Base-by-base conservation (phyloP, 805 yeast species). In the Kodamaea laetipori region DNA sequence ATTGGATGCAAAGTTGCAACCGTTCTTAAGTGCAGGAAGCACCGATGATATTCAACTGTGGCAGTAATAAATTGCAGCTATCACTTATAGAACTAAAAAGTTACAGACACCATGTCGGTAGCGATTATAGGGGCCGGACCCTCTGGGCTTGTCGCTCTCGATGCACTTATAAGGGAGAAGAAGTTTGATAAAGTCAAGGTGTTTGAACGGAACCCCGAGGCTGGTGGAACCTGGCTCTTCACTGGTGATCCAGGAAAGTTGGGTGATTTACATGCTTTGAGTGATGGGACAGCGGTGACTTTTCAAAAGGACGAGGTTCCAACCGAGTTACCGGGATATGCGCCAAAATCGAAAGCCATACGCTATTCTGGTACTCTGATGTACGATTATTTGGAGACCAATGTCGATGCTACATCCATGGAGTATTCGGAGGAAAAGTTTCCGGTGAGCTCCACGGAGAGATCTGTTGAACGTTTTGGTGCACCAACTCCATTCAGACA, bases 61-160 rank as follows among this genome's bases (percentile, higher is more conserved):
- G 34, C 34, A 30, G 15, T 3, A 15, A 6, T 6, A 28, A 17
- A 4, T 13, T 30, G 17, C 15, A 30, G 5, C 13, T 15, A 37
- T 11, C 24, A 16, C 17, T 17, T 8, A 8, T 6, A 21, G 24
- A 6, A 16, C n/a, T 11, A 24, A 4, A n/a, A 11, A 10, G 13
- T 25, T 37, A n/a, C 12, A 11, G 12, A 3, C 11, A 8, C 34
- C 30, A 45, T 44, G 26, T 49, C 49, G 11, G 51, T 57, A n/a
- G 61, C 56, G 11, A 50, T 57, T 8, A 50, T 57, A 16, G 61
- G 61, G 8, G 61, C 60, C 13, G 61, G 61, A 3, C 60, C 61
- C 11, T 47, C 58, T 6, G 61, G 61, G 2, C 57, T 58, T 21
- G 51, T 57, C 26, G 44, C 56, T 2, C 45, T 57, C 12, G 61